phyloP scores from a whole-genome alignment of 2,329 filamentous ascomycete genomes.

The Aspergillus hortae region DNA sequence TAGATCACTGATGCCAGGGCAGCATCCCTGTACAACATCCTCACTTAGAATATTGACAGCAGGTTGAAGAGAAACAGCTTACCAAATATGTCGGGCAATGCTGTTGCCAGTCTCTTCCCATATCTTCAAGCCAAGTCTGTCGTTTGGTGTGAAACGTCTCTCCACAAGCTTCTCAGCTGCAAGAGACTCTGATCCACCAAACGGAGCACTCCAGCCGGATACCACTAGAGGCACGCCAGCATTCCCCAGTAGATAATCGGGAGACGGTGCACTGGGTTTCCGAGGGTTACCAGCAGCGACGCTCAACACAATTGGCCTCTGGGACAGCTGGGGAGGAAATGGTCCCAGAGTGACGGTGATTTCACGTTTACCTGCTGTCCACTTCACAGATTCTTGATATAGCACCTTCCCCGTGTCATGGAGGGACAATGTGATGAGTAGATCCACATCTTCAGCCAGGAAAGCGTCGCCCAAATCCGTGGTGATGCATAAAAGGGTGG shows the following conservation, averaged over 20 bases:
- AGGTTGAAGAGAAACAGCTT: conserved; percentile 18
- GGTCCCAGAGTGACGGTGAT: conserved; percentile 30
- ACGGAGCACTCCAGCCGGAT: conserved; percentile 54
- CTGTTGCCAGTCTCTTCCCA: conserved; percentile 71
- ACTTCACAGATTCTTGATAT: conserved; percentile 23
- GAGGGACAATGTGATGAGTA: conserved; percentile 23
- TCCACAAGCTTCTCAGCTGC: conserved; percentile 53
- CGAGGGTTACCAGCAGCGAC: conserved; percentile 15
- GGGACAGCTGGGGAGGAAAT: conserved; percentile 22
- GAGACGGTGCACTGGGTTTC: conserved; percentile 7
- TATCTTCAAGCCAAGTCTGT: conserved; percentile 45
- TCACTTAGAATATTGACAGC: conserved; percentile 10
- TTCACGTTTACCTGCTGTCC: conserved; percentile 34
- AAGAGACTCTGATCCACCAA: conserved; percentile 36
- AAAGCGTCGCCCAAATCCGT: conserved; percentile 67
- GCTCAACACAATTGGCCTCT: conserved; percentile 25
- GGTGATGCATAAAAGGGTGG: conserved; percentile 59
- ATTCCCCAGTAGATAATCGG: conserved; percentile 20
- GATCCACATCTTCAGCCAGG: conserved; percentile 43
- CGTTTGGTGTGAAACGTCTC: conserved; percentile 48
- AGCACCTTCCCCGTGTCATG: conserved; percentile 15
- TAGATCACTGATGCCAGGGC: conserved; percentile 56
- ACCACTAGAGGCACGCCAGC: conserved; percentile 44
- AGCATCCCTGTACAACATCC: conserved; percentile 48
- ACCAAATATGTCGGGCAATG: conserved; percentile 70